phyloP scores from a whole-genome alignment of 768 basidiomycete species.

The Xerocomellus amylosporus region DNA sequence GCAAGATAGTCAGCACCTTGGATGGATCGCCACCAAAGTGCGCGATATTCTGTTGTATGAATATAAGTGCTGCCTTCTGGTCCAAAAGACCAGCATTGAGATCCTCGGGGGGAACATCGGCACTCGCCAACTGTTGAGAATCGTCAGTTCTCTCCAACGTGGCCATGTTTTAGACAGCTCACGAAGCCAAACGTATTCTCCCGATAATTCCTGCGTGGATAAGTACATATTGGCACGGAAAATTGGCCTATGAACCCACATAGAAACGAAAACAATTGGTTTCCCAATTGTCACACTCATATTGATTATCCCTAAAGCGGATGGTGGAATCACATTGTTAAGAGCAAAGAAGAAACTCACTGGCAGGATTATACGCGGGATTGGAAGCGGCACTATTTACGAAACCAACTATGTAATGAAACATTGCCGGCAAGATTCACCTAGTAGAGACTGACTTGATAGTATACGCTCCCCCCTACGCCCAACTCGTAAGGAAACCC shows the following conservation, averaged over 20 bases:
- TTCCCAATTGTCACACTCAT: constrained; percentile 7
- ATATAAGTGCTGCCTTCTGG: constrained; percentile 55
- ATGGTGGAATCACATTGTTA: not conserved
- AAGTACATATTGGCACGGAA: not conserved
- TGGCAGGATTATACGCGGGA: constrained; percentile 14
- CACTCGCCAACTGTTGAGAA: constrained; percentile 43
- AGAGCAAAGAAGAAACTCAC: constrained; percentile 1
- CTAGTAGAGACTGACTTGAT: not conserved
- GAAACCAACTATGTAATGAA: not conserved
- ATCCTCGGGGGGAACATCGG: constrained; percentile 43
- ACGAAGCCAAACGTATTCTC: constrained; percentile 21
- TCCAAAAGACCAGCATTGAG: constrained; percentile 61
- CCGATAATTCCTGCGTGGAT: constrained; percentile 13
- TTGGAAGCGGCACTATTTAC: constrained; percentile 15
- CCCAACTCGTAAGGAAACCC: not conserved
- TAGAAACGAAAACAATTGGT: constrained; percentile 18
- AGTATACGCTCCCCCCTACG: constrained; percentile 15
- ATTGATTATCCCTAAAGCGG: constrained; percentile 9
- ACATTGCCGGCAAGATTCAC: not conserved
- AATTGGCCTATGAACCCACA: constrained; percentile 1
- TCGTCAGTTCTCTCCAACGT: constrained; percentile 9
- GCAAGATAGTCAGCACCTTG: constrained; percentile 36
- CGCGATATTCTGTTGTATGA: constrained; percentile 63
- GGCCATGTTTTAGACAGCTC: not conserved
- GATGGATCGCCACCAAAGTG: constrained; percentile 62